phyloP scores from a whole-genome alignment of 2,329 filamentous ascomycete species.

The Neonectria faginata region DNA sequence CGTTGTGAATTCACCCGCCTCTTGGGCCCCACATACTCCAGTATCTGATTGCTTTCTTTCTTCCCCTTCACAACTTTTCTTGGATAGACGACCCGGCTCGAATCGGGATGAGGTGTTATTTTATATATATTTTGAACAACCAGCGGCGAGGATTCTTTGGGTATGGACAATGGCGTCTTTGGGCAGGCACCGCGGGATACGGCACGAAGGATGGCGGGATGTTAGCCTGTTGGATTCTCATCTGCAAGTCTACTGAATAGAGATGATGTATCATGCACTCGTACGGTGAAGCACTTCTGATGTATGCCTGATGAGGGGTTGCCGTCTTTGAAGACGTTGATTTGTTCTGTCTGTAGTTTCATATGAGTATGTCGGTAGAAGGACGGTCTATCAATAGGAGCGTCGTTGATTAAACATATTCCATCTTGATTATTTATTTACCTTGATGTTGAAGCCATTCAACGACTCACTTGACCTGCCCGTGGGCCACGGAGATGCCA shows the following conservation, averaged over 20 bases:
- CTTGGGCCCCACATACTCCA: constrained; percentile 27
- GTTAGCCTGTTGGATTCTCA: constrained; percentile 37
- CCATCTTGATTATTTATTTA: neutral
- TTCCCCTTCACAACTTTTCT: constrained; percentile 41
- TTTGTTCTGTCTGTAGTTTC: neutral
- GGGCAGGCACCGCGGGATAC: constrained; percentile 43
- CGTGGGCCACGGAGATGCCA: neutral
- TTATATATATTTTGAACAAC: constrained; percentile 38
- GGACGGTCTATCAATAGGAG: neutral
- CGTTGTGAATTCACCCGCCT: constrained; percentile 38
- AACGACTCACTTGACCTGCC: neutral
- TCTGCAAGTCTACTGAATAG: constrained; percentile 46
- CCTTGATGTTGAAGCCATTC: neutral
- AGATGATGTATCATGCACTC: constrained; percentile 40
- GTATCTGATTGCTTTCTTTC: constrained; percentile 32
- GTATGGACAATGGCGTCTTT: constrained; percentile 48
- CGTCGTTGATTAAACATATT: neutral
- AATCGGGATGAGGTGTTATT: constrained; percentile 42
- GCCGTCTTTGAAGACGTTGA: neutral
- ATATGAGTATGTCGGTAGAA: neutral
- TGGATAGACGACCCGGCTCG: constrained; percentile 40
- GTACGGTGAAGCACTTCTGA: neutral
- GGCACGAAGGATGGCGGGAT: constrained; percentile 47
- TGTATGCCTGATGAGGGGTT: neutral
- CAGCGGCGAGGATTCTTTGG: constrained; percentile 35